These are phyloP conservation scores for Hemisphaericaspora subhashii DNA, from an alignment of 1,139 yeast genomes.

Conservation along the genomic window DNA sequence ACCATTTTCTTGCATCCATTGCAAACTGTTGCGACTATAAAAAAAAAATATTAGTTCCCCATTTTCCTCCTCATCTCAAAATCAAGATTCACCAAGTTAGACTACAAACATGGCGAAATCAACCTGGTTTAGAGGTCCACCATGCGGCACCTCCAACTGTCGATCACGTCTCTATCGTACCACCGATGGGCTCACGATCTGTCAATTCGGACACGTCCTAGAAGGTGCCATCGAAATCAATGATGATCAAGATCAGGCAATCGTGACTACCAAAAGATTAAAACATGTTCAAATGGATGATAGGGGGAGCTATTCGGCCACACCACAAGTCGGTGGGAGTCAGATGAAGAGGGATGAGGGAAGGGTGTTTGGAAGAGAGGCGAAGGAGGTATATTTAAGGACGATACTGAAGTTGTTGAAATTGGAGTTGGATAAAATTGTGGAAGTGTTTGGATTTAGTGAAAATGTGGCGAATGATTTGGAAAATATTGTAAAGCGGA, in stretches of 20 bases:
- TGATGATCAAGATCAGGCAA: slow-evolving; percentile 65
- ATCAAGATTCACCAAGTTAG: too few species aligned
- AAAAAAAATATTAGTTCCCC: too few species aligned
- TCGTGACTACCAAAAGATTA: slow-evolving; percentile 52
- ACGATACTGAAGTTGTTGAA: slow-evolving; percentile 58
- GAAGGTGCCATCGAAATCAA: slow-evolving; percentile 78
- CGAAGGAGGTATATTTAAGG: slow-evolving; percentile 44
- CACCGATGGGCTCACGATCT: slow-evolving; percentile 74
- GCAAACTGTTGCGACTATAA: too few species aligned
- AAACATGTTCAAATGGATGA: slow-evolving; percentile 34
- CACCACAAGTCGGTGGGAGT: slow-evolving; percentile 10
- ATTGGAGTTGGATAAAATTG: slow-evolving; percentile 38
- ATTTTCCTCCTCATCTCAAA: too few species aligned
- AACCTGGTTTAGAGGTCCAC: slow-evolving; percentile 65
- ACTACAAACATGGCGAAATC: slow-evolving; percentile 22
- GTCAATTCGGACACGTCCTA: slow-evolving; percentile 88
- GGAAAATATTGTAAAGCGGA: slow-evolving; percentile 42
- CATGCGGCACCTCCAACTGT: slow-evolving; percentile 91
- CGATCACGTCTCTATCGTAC: slow-evolving; percentile 71
- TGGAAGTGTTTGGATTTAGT: slow-evolving; percentile 12
- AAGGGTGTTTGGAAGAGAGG: slow-evolving; percentile 55
- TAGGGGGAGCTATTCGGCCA: slow-evolving; percentile 18
- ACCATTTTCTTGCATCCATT: too few species aligned
- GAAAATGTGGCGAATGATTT: slow-evolving; percentile 32
- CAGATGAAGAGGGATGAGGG: slow-evolving; percentile 6